Conservation (phyloP, 2,329 filamentous ascomycete genomes). For the Colletotrichum cuscutae region DNA sequence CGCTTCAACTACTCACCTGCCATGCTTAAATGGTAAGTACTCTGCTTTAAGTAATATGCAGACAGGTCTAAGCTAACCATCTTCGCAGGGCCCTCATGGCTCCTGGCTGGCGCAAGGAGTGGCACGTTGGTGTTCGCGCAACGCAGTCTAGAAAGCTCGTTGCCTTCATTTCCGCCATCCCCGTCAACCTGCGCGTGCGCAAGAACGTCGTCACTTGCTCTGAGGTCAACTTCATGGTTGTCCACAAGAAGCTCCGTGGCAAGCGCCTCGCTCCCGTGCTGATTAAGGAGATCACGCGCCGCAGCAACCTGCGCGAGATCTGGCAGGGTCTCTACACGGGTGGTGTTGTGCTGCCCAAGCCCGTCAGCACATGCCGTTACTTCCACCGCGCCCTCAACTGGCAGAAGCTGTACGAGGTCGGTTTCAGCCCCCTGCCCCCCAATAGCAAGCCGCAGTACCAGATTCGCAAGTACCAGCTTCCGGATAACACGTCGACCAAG, state of each 20-base stretch:
- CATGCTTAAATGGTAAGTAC: slow-evolving; percentile 84
- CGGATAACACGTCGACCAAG: slow-evolving; percentile 75
- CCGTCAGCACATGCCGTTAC: slow-evolving; percentile 93
- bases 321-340: slow-evolving; percentile 98
- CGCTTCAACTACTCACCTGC: slow-evolving; percentile 94
- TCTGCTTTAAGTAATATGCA: not conserved
- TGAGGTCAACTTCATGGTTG: slow-evolving; percentile 98
- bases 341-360: slow-evolving; percentile 89
- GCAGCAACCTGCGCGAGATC: slow-evolving; percentile 86
- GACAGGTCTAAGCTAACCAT: slow-evolving; percentile 8
- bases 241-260: slow-evolving; percentile 96
- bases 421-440: slow-evolving; percentile 88
- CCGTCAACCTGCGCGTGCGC: slow-evolving; percentile 83
- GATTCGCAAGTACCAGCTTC: slow-evolving; percentile 85
- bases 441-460: slow-evolving; percentile 88
- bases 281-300: slow-evolving; percentile 96
- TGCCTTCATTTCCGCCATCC: slow-evolving; percentile 95
- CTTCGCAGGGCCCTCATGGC: slow-evolving; percentile 84
- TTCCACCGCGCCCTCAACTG: slow-evolving; percentile 95
- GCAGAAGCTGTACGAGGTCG: slow-evolving; percentile 94
- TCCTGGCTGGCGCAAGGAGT: slow-evolving; percentile 92
- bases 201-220: slow-evolving; percentile 79
- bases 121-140: slow-evolving; percentile 94
- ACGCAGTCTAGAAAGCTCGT: slow-evolving; percentile 86
- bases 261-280: slow-evolving; percentile 93